Base-by-base conservation (phyloP, 352 stramenopile genomes). In the Phytophthora fragariae region DNA sequence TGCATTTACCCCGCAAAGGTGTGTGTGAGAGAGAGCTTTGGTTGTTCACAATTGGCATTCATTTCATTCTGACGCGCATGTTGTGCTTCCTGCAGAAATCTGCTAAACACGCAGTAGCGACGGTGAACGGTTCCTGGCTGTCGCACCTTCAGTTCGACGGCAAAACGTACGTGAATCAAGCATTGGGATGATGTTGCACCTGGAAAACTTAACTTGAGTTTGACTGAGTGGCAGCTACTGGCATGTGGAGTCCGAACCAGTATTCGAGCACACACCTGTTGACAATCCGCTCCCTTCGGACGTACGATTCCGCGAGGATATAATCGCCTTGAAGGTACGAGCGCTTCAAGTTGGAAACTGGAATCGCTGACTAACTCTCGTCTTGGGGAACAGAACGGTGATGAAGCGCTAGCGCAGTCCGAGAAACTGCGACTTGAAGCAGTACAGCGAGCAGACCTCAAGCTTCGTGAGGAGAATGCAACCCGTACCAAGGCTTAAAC, bases 391-490 rank as follows among this genome's bases (percentile, higher is more conserved):
- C 59, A 88, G 75, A 86, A 82, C 14, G 83, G 83, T 8, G 81
- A 95, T 58, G n/a, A 72, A 35, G 81, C 33, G 10, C 62, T 92
- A 24, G 88, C 88, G 1, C 88, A 95, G 63, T 69, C 65, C 0
- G 82, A 91, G 59, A 95, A 95, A 57, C 62, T 95, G 27, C 79
- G 78, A 7, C 69, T 95, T 21, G 86, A 95, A 79, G 85, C 89
- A 70, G 66, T 89, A 9, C 86, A 95, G 55, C 82, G 86, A 49
- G 72, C 61, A n/a, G 88, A 95, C 58, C 60, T 79, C 33, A 85
- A 81, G 55, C 57, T 81, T 15, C 80, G 81, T 11, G 65, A 82
- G 35, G 61, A 63, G 29, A 71, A 70, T 33, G 55, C 39, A 24
- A 11, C 54, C 21, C 44, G 14, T n/a, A 17, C 33, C 1, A 62